These are phyloP conservation scores for Butyriboletus loyo DNA, from an alignment of 768 basidiomycete genomes.

Conservation along the genomic window DNA sequence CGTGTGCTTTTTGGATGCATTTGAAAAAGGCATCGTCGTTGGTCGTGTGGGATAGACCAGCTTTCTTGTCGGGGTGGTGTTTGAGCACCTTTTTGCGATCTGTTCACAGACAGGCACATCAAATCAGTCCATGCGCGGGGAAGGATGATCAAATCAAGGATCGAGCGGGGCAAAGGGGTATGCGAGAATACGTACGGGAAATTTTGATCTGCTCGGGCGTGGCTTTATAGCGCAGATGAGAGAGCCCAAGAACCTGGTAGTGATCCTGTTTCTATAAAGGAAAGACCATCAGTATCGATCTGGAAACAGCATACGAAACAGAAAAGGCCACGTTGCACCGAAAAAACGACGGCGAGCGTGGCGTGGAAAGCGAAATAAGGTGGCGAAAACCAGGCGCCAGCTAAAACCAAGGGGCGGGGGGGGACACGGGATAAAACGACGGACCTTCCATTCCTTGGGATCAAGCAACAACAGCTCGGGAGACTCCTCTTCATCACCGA, in stretches of 20 bases:
- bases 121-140: not conserved
- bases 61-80: constrained; percentile 98
- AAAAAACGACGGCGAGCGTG: not conserved
- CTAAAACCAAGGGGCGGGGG: not conserved
- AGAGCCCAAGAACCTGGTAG: constrained; percentile 94
- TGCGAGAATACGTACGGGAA: constrained; percentile 67
- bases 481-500: constrained; percentile 87
- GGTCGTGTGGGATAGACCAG: constrained; percentile 69
- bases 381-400: not conserved
- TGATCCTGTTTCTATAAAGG: constrained; percentile 88
- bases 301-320: not conserved
- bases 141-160: constrained; percentile 3
- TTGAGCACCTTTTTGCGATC: constrained; percentile 99
- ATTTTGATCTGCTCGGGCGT: constrained; percentile 92
- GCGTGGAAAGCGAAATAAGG: not conserved
- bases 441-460: constrained; percentile 97
- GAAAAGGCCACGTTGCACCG: not conserved
- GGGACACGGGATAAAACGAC: constrained; percentile 14
- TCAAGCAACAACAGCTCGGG: constrained; percentile 70
- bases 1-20: constrained; percentile 98
- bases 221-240: constrained; percentile 83
- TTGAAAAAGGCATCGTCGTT: constrained; percentile 99
- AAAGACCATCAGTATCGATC: constrained; percentile 8
- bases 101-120: constrained; percentile 28
- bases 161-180: constrained; percentile 12